phyloP scores from a whole-genome alignment of 345 rosid genomes.

The Raphanus sativus region DNA sequence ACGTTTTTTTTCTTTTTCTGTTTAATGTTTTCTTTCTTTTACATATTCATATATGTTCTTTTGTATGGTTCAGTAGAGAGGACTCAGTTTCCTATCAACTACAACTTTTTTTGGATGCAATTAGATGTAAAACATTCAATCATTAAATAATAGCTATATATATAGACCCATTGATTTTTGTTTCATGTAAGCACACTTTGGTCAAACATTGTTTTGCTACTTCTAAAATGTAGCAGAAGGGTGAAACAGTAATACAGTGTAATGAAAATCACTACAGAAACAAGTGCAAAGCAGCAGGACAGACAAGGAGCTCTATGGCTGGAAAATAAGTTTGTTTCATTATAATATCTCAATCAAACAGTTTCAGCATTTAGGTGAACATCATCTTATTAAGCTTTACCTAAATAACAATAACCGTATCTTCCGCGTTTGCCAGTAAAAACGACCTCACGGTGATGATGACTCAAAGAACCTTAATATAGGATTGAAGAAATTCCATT shows the following conservation, averaged over 20 bases:
- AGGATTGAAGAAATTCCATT: slow-evolving; percentile 11
- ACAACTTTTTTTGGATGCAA: background rate
- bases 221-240: background rate
- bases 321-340: background rate
- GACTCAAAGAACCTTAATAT: slow-evolving; percentile 27
- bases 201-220: background rate
- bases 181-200: background rate
- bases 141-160: background rate
- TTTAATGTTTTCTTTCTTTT: slow-evolving; percentile 19
- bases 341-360: background rate
- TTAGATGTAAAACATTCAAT: slow-evolving; percentile 20
- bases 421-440: slow-evolving; percentile 34
- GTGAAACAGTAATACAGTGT: too few relatives aligned
- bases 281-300: background rate
- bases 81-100: slow-evolving; percentile 11
- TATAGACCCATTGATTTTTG: slow-evolving; percentile 2
- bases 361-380: background rate
- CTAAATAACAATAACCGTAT: slow-evolving; percentile 17
- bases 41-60: slow-evolving; percentile 24
- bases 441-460: background rate
- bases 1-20: background rate
- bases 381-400: background rate
- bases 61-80: slow-evolving; percentile 28
- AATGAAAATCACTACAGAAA: background rate
- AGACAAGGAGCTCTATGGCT: background rate